These are phyloP conservation scores for Colletotrichum echinochloae DNA, from an alignment of 2,329 filamentous ascomycete genomes.

Conservation along the genomic window DNA sequence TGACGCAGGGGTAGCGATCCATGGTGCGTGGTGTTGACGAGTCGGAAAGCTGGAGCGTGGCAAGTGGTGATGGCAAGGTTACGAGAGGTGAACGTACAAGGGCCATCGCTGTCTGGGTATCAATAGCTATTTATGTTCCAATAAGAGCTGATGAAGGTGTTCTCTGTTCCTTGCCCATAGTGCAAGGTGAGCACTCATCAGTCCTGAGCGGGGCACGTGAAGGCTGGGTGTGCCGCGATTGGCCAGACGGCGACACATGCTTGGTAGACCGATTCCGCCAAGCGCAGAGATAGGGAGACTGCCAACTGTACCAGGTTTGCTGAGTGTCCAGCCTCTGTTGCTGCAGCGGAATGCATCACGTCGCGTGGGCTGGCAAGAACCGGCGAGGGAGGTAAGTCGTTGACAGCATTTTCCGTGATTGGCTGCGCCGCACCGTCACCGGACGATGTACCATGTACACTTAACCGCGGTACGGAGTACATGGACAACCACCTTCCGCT, in stretches of 20 bases:
- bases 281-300: background rate
- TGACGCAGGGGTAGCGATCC: background rate
- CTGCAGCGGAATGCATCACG: background rate
- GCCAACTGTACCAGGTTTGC: background rate
- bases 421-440: background rate
- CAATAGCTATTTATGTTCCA: background rate
- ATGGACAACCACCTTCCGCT: too few species aligned
- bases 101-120: background rate
- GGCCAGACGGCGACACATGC: too few species aligned
- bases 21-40: background rate
- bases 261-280: background rate
- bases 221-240: background rate
- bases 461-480: too few species aligned
- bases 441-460: too few species aligned
- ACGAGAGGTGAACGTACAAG: background rate
- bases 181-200: too few species aligned
- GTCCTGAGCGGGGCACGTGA: background rate
- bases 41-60: background rate
- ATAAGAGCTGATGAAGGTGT: too few species aligned
- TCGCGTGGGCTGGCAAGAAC: background rate
- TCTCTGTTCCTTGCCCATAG: too few species aligned
- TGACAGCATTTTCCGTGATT: background rate
- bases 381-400: background rate
- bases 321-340: background rate
- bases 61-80: background rate